Percentiles rank a stretch among this genome's conserved stretches.
Evolutionary conservation across 2,329 filamentous ascomycete genomes (phyloP).

Genomic region (Diplocarpon rosae): DNA sequence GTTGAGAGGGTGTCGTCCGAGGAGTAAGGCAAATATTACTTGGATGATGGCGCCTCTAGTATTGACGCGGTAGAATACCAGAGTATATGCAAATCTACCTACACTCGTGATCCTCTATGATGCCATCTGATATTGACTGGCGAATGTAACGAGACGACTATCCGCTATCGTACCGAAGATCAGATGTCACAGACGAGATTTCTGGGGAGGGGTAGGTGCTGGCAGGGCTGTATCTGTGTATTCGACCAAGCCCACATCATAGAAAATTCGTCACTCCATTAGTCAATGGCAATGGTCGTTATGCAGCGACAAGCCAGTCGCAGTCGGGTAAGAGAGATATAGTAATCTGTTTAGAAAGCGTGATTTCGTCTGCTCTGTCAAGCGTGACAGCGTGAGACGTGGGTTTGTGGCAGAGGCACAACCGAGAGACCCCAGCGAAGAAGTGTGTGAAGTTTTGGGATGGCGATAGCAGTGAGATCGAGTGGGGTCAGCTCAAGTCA

Average conservation of each 20-base stretch:
- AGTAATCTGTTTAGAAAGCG: no score
- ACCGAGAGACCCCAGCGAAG: no score
- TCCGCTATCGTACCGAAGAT: constrained; percentile 27
- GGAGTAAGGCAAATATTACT: constrained; percentile 18
- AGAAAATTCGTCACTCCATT: neutral
- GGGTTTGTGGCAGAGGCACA: no score
- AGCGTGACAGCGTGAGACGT: no score
- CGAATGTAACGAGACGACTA: constrained; percentile 1
- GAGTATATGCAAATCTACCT: constrained; percentile 11
- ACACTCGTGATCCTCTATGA: constrained; percentile 17
- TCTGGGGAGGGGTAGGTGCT: constrained; percentile 25
- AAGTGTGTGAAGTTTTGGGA: no score
- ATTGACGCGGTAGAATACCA: constrained; percentile 20
- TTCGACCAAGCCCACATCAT: constrained; percentile 18
- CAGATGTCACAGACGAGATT: constrained; percentile 37
- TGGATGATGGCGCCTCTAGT: constrained; percentile 16
- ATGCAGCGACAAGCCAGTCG: no score
- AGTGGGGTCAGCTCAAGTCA: no score
- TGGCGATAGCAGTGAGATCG: no score
- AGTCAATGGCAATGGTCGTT: no score
- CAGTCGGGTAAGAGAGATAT: no score
- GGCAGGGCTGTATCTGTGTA: constrained; percentile 4
- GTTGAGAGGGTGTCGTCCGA: constrained; percentile 24
- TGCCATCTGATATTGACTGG: constrained; percentile 25
- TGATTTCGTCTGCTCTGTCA: no score